Evolutionary conservation across 1,284 basidiomycete species (phyloP), one percentile per base, ranked within the genome.

Genomic region (Xerocomus cyaneibrunnescens): DNA sequence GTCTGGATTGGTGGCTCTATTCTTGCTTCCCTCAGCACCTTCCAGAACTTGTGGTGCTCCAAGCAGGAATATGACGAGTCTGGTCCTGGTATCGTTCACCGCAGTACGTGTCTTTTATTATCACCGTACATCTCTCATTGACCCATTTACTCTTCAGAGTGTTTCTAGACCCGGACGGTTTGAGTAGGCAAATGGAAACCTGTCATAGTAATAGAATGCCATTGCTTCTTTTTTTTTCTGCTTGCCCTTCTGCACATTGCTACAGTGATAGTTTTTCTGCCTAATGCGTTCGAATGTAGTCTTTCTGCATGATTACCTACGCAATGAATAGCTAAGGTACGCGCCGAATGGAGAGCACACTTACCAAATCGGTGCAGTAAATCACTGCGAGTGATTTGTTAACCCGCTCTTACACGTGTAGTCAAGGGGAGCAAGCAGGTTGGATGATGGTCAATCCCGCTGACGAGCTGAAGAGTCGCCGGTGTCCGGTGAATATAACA

Each of bases 1-100:
- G 95, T 97, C 76, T 98, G 95, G 95, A 98, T 98, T 69, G 95
- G 96, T 83, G 95, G 96, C 66, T 97, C 94, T 58, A 98, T 98
- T 73, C 80, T 98, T 55, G 93, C 94, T 34, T 97, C 94, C 52
- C 85, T 98, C 52, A 90, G 86, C 63, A 98, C 95, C 60, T 98
- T 98, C 93, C 94, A 97, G 81, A 88, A 87, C 69, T 73, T 92
- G 66, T 93, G 91, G 92, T 88, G 87, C 79, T 90, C 89, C 58
- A 95, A 94, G 80, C 89, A 94, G 70, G 89, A 91, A 73, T 93
- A 93, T 75, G 91, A 94, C 72, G 92, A 94, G 36, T 40, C 46
- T 16, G 40, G 40, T 19, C 27, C 47, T 23, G 38, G 46, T 25
- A 48, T 48, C 5, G 46, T 48, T 34, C 45, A 47, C 22, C 45